These are phyloP conservation scores for Mixia osmundae DNA, from an alignment of 1,284 basidiomycete species.

Conservation along the genomic window DNA sequence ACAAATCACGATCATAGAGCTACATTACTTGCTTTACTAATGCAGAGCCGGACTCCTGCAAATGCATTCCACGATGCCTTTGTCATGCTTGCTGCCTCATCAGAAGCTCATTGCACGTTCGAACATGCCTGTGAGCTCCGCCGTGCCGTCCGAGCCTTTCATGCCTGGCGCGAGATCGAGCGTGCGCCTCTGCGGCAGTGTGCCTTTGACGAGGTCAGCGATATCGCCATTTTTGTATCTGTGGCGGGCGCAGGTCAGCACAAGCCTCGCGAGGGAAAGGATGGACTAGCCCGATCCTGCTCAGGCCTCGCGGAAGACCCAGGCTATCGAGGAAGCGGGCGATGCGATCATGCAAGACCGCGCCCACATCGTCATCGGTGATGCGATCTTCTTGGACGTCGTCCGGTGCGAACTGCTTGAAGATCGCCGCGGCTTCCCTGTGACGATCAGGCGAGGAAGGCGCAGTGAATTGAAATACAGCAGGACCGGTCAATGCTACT, in stretches of 20 bases:
- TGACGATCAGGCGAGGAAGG: constrained; percentile 76
- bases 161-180: constrained; percentile 53
- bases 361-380: constrained; percentile 58
- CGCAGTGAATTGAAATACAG: constrained; percentile 78
- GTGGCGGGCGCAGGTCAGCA: background rate
- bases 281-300: constrained; percentile 38
- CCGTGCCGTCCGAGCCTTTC: constrained; percentile 11
- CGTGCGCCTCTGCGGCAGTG: constrained; percentile 64
- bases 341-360: constrained; percentile 64
- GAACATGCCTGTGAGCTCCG: constrained; percentile 17
- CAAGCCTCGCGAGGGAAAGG: background rate
- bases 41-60: too few species aligned
- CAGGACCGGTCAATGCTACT: constrained; percentile 35
- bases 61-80: too few species aligned
- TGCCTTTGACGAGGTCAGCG: constrained; percentile 47
- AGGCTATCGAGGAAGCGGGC: constrained; percentile 69
- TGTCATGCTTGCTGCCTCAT: too few species aligned
- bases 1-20: too few species aligned
- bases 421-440: constrained; percentile 65
- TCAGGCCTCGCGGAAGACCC: constrained; percentile 66
- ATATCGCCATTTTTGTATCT: constrained; percentile 14
- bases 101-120: constrained; percentile 14
- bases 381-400: constrained; percentile 38
- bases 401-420: constrained; percentile 35
- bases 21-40: too few species aligned